These are phyloP conservation scores for Hymenoscyphus salicellus DNA, from an alignment of 2,329 filamentous ascomycete genomes.

Conservation along the genomic window DNA sequence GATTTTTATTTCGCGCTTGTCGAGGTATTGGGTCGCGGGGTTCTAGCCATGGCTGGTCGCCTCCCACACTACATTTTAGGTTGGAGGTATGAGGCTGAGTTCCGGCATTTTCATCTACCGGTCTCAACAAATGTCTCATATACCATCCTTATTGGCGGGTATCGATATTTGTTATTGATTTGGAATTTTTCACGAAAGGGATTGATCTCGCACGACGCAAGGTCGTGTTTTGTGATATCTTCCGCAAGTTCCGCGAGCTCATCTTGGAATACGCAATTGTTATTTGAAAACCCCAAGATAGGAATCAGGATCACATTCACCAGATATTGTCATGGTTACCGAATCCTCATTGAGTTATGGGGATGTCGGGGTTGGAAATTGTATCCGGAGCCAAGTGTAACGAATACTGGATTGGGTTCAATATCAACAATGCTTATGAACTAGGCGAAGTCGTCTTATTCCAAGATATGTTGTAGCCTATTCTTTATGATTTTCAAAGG, in stretches of 20 bases:
- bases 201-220: not conserved
- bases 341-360: too few relatives aligned
- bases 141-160: conserved; percentile 4
- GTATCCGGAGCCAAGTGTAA: too few relatives aligned
- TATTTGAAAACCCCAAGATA: not conserved
- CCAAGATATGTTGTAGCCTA: not conserved
- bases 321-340: too few relatives aligned
- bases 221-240: not conserved
- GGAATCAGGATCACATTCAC: not conserved
- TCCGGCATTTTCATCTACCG: not conserved
- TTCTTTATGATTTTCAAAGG: not conserved
- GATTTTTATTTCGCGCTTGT: not conserved
- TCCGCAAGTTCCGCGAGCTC: not conserved
- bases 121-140: not conserved
- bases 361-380: too few relatives aligned
- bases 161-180: not conserved
- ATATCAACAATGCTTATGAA: not conserved
- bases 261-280: too few relatives aligned
- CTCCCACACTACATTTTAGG: not conserved
- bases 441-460: not conserved
- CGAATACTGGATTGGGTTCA: not conserved
- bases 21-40: not conserved
- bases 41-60: not conserved
- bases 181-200: not conserved
- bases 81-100: not conserved